Evolutionary conservation across 805 yeast species (phyloP), one percentile per base, ranked within the genome.

Genomic region (Metschnikowia baotianmanensis): DNA sequence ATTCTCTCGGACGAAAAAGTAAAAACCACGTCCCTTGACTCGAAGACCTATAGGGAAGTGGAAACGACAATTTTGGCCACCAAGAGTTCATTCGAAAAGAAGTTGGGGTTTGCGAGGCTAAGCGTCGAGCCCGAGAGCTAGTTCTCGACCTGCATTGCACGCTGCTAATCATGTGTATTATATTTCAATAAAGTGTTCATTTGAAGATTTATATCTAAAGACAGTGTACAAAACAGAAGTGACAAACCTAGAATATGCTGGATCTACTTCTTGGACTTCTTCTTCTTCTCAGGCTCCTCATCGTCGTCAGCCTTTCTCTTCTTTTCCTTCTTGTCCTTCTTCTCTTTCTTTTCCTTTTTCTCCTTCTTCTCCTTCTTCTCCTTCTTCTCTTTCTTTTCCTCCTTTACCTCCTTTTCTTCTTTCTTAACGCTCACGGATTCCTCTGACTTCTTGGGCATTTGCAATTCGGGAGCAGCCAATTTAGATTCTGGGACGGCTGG

Each of bases 401-500:
- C 56, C 51, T 58, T 50, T 44, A 52, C 48, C 26, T 46, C 48
- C 15, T 47, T 45, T 13, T 40, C 44, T 28, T 52, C 58, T 29
- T 55, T 59, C 44, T 51, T 53, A 37, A 58, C 62, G 42, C 65
- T 69, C 48, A 66, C 75, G 55, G 72, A 70, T 36, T 69, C 70
- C 48, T 72, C 64, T 19, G 81, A 70, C 58, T 77, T 71, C 65
- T 76, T 72, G 42, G 82, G 72, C 43, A 59, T 61, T 56, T 65
- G 70, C 43, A 61, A 55, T 53, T 57, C 77, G 52, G 67, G 76
- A 32, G 73, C 72, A 44, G 63, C 65, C 50, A 74, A 64, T 58
- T 77, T 77, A 39, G 74, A 65, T 47, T 66, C 81, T 30, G 82
- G 82, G 39, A 76, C 72, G 31, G 78, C 75, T 32, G 82, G 82